A percentile compares a stretch with the other conserved stretches of the same genome.
phyloP scores from a whole-genome alignment of 371 early-diverging fungal genomes.

The Mucor racemosus region DNA sequence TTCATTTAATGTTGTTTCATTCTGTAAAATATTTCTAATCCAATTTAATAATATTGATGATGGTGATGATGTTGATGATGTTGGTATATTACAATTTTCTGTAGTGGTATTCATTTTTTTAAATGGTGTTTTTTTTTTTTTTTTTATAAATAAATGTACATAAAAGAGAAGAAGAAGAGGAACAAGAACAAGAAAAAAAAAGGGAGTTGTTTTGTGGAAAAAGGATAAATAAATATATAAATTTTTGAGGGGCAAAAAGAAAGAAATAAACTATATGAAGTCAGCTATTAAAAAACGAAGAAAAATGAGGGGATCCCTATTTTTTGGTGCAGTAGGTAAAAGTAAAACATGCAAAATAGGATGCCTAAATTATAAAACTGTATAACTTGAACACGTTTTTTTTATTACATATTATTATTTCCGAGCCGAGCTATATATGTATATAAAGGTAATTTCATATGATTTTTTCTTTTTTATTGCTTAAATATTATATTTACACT shows the following conservation, averaged over 20 bases:
- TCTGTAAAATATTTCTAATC: background rate
- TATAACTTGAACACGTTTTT: slow-evolving; percentile 3
- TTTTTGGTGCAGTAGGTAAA: background rate
- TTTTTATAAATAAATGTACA: slow-evolving; percentile 6
- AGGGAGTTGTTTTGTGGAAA: slow-evolving; percentile 5
- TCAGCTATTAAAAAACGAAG: background rate
- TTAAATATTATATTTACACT: slow-evolving; percentile 27
- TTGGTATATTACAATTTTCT: slow-evolving; percentile 8
- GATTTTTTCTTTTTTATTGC: background rate
- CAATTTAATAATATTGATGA: background rate
- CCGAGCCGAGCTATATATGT: slow-evolving; percentile 8
- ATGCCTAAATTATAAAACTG: slow-evolving; percentile 2
- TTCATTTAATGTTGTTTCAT: background rate
- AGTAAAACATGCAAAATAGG: slow-evolving; percentile 8
- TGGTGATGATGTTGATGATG: background rate
- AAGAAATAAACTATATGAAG: slow-evolving; percentile 1
- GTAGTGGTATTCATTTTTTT: slow-evolving; percentile 1
- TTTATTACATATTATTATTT: background rate
- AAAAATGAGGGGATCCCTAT: slow-evolving; percentile 2
- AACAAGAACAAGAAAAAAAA: slow-evolving; percentile 8
- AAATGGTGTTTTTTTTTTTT: background rate
- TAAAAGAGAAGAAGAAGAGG: slow-evolving; percentile 8
- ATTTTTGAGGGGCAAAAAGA: background rate
- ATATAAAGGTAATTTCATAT: slow-evolving; percentile 3
- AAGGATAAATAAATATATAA: slow-evolving; percentile 8